A percentile compares a stretch with the other conserved stretches of the same genome.
Conservation (phyloP, 495 filamentous ascomycete genomes). For the Penicillium canariense region DNA sequence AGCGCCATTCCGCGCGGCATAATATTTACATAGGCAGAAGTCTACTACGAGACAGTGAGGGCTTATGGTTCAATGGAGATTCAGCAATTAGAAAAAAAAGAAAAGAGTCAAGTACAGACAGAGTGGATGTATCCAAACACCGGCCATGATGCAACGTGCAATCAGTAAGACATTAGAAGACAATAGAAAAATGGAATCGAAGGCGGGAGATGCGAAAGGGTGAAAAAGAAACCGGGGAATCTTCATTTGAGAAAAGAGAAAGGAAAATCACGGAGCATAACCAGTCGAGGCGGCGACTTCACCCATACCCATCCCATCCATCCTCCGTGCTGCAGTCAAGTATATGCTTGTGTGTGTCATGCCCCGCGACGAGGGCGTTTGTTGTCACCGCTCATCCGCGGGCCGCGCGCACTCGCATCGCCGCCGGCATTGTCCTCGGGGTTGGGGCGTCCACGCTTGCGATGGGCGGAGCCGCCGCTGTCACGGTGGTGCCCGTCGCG, state of each 20-base stretch:
- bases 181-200: too few relatives aligned
- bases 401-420: constrained; percentile 34
- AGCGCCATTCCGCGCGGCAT: not conserved
- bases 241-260: not conserved
- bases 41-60: not conserved
- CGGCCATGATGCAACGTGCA: constrained; percentile 3
- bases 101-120: constrained; percentile 4
- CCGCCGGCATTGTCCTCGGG: constrained; percentile 31
- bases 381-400: constrained; percentile 40
- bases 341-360: constrained; percentile 12
- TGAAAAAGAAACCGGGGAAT: not conserved
- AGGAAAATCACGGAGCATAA: not conserved
- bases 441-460: constrained; percentile 42
- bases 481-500: constrained; percentile 34
- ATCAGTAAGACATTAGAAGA: constrained; percentile 1
- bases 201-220: too few relatives aligned
- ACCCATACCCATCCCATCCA: too few relatives aligned
- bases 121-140: constrained; percentile 1
- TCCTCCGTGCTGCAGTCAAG: not conserved
- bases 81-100: constrained; percentile 4
- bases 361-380: constrained; percentile 46
- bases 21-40: not conserved
- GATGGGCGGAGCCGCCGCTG: constrained; percentile 31
- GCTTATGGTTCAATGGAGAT: not conserved
- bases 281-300: too few relatives aligned